Base-by-base conservation (phyloP, 805 yeast genomes). In the Torulaspora gathmanii region DNA sequence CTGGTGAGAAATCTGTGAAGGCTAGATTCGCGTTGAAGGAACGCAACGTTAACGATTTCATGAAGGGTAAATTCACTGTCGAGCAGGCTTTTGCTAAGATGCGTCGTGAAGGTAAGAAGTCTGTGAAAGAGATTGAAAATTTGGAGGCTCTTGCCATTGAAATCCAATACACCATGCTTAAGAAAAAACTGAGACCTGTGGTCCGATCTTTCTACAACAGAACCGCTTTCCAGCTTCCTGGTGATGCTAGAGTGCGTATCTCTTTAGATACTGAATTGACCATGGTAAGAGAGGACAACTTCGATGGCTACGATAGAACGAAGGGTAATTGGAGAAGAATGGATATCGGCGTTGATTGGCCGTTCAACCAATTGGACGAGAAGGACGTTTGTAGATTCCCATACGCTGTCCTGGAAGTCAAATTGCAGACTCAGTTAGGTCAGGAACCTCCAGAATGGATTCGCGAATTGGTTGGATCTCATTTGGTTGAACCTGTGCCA, bases 381-480 rank as follows among this genome's bases (percentile, higher is more conserved):
- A 74, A 75, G 50, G 99, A 93, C 61, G 79, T 86, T 41, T 91
- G 91, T 62, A 76, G 96, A 58, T 93, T 93, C 70, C 99, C 99
- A 3, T 93, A 93, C 66, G 99, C 99, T 1, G 96, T 93, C 33
- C 74, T 93, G 56, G 99, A 93, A 71, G 99, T 93, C 48, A 93
- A 93, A 69, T 75, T 93, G 52, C 99, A 93, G 69, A 93, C 99
- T 3, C 98, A 93, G 72, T 61, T 93, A 69, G 99, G 99, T 45
- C 99, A 93, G 70, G 99, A 93, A 67, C 99, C 99, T 23, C 99
- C 99, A 8, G 82, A 78, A 50, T 93, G 99, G 99, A 95, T 93
- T 39, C 78, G 93, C 55, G 96, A 91, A 54, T 76, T 93, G 65
- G 90, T 91, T 28, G 72, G 90, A 0, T 83, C 95, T 23, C 99